phyloP scores from a whole-genome alignment of 2,329 filamentous ascomycete species.

The Neopestalotiopsis clavispora region DNA sequence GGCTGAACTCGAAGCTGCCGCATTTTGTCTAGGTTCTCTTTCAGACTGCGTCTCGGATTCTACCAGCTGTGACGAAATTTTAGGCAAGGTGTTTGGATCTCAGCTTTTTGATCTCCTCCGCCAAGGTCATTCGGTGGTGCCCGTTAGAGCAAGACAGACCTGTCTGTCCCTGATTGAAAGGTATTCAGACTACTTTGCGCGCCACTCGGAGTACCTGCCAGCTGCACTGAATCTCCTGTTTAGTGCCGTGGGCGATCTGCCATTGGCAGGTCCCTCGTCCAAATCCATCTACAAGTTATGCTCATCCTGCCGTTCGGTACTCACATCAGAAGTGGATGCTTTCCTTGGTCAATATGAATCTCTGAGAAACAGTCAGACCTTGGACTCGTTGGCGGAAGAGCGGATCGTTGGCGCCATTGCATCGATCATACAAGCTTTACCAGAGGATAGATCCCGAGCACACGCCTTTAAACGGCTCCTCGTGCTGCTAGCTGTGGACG shows the following conservation, averaged over 20 bases:
- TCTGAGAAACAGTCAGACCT: conserved; percentile 61
- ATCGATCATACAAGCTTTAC: conserved; percentile 74
- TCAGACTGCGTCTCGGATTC: conserved; percentile 69
- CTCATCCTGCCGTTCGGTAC: conserved; percentile 71
- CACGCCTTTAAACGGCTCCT: conserved; percentile 63
- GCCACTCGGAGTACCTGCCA: conserved; percentile 69
- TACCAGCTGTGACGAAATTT: conserved; percentile 59
- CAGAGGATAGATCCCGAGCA: conserved; percentile 59
- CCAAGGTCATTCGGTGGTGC: conserved; percentile 56
- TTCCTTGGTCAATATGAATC: conserved; percentile 75
- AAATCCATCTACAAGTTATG: conserved; percentile 77
- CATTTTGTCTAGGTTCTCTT: conserved; percentile 69
- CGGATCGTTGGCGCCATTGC: conserved; percentile 76
- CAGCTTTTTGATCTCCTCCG: conserved; percentile 60
- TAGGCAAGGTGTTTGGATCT: conserved; percentile 66
- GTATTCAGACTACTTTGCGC: conserved; percentile 78
- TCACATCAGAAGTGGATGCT: conserved; percentile 69
- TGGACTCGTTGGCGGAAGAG: conserved; percentile 74
- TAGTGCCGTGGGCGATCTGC: conserved; percentile 65
- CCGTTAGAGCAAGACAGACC: conserved; percentile 68
- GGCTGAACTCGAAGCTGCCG: conserved; percentile 64
- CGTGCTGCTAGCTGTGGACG: conserved; percentile 65
- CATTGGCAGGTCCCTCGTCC: conserved; percentile 70
- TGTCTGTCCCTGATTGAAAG: conserved; percentile 73
- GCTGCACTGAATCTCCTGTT: conserved; percentile 78